These are phyloP conservation scores for Smallanthus sonchifolius DNA, from an alignment of 129 eudicot species.

Conservation along the genomic window DNA sequence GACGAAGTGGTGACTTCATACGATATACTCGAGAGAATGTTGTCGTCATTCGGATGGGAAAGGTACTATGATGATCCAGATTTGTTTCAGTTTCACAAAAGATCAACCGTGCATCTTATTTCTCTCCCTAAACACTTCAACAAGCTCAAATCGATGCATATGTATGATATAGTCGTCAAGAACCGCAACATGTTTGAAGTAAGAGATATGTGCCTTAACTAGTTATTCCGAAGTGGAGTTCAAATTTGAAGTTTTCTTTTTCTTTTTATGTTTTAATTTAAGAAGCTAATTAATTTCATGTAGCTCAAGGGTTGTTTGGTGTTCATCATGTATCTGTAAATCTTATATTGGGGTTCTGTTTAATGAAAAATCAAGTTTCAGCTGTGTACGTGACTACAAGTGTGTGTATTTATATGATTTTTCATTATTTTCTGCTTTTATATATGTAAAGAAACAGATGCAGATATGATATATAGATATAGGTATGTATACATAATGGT, in stretches of 20 bases:
- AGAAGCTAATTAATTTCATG: no score
- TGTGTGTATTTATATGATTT: neutral
- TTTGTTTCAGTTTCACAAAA: neutral
- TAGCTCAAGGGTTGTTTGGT: no score
- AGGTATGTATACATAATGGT: no score
- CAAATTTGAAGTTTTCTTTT: no score
- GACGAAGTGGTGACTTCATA: slow-evolving; percentile 74
- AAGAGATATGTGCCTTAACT: slow-evolving; percentile 33
- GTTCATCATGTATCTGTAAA: neutral
- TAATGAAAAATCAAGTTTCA: no score
- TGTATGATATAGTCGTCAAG: slow-evolving; percentile 88
- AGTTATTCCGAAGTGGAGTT: neutral
- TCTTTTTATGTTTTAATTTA: no score
- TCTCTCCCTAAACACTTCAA: slow-evolving; percentile 39
- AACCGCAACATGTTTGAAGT: slow-evolving; percentile 87
- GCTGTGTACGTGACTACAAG: no score
- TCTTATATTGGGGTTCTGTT: no score
- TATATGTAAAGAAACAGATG: neutral
- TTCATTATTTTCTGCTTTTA: neutral
- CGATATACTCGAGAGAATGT: slow-evolving; percentile 44
- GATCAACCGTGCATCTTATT: neutral
- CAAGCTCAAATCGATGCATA: slow-evolving; percentile 83
- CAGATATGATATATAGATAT: neutral
- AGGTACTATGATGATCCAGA: slow-evolving; percentile 76
- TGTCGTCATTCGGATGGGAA: slow-evolving; percentile 70